phyloP scores from a whole-genome alignment of 306 rosid species.

The Cyclanthera cordifolia region DNA sequence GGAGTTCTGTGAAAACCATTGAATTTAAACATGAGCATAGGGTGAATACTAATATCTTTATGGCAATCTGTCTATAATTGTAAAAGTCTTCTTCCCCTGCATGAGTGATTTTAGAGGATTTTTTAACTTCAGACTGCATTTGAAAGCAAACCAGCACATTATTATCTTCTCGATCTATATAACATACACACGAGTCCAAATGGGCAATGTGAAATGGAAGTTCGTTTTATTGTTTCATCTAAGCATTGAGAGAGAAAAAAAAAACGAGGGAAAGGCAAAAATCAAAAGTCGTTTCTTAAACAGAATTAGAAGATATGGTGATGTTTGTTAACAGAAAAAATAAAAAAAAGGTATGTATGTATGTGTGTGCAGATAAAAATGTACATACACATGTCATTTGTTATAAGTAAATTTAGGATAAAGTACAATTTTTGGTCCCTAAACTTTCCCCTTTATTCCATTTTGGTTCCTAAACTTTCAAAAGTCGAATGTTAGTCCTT shows the following conservation, averaged over 20 bases:
- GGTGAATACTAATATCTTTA: neutral
- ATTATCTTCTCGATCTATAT: neutral
- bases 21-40: conserved; percentile 2
- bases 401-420: no score
- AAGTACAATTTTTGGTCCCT: no score
- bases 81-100: neutral
- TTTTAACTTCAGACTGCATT: neutral
- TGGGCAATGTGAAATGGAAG: neutral
- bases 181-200: neutral
- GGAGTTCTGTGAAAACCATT: conserved; percentile 47
- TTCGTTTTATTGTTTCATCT: neutral
- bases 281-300: neutral
- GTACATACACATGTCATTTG: no score
- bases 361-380: no score
- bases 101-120: neutral
- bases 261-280: neutral
- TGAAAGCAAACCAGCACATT: neutral
- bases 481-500: no score
- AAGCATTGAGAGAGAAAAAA: neutral
- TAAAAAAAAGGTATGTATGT: no score
- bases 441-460: no score
- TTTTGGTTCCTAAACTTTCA: no score
- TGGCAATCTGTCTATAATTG: neutral
- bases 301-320: neutral
- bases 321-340: neutral